phyloP scores from a whole-genome alignment of 352 stramenopile genomes.

The Pythium aphanidermatum region DNA sequence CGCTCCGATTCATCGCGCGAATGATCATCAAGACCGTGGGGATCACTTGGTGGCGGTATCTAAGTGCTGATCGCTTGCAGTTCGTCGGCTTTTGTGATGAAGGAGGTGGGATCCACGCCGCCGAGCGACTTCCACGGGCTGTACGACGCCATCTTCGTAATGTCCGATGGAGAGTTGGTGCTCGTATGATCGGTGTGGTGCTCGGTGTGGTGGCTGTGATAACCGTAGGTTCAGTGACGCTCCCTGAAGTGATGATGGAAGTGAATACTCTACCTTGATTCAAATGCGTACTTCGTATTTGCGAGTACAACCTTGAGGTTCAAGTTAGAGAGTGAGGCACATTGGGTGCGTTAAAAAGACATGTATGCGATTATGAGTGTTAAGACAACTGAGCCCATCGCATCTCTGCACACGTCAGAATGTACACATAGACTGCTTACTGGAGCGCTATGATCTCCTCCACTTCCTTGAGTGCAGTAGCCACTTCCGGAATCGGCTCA shows the following conservation, averaged over 20 bases:
- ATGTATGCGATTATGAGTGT: too few species aligned
- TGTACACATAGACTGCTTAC: too few species aligned
- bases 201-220: slow-evolving; percentile 11
- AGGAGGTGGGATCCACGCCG: slow-evolving; percentile 31
- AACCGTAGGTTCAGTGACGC: slow-evolving; percentile 6
- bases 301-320: too few species aligned
- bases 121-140: slow-evolving; percentile 25
- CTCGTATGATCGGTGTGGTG: slow-evolving; percentile 27
- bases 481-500: slow-evolving; percentile 5
- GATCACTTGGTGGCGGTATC: slow-evolving; percentile 48
- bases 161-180: slow-evolving; percentile 33
- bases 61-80: slow-evolving; percentile 46
- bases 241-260: background rate
- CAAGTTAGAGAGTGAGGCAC: too few species aligned
- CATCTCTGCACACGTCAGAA: too few species aligned
- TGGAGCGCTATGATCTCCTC: slow-evolving; percentile 16
- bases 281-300: too few species aligned
- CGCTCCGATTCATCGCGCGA: slow-evolving; percentile 34
- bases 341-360: too few species aligned
- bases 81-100: slow-evolving; percentile 53
- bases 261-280: too few species aligned
- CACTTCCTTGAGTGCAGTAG: slow-evolving; percentile 3
- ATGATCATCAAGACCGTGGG: slow-evolving; percentile 41
- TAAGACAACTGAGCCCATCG: too few species aligned
- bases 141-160: slow-evolving; percentile 34